Conservation (phyloP, 148 eudicot genomes). For the Pouteria glomerata region DNA sequence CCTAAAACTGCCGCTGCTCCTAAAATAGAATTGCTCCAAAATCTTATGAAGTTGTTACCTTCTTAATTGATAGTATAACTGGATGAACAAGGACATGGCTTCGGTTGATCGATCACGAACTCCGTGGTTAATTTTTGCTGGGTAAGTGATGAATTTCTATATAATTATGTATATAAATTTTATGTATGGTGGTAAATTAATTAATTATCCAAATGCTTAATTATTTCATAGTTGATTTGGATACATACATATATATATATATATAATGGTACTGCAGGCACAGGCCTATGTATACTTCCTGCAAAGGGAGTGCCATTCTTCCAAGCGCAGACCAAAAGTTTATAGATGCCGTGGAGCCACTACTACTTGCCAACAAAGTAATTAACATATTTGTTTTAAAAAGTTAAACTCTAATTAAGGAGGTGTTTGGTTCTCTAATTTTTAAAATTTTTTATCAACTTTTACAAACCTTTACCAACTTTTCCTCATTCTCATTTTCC, state of each 20-base stretch:
- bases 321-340: slow-evolving; percentile 38
- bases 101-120: slow-evolving; percentile 67
- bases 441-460: too few relatives aligned
- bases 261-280: slow-evolving; percentile 54
- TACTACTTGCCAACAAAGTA: slow-evolving; percentile 64
- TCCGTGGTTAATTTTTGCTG: slow-evolving; percentile 78
- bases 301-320: slow-evolving; percentile 8
- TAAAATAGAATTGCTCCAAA: too few relatives aligned
- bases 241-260: too few relatives aligned
- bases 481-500: too few relatives aligned
- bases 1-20: too few relatives aligned
- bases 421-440: too few relatives aligned
- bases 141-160: slow-evolving; percentile 26
- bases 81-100: slow-evolving; percentile 81
- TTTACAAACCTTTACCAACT: too few relatives aligned
- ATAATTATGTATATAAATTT: background rate
- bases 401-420: too few relatives aligned
- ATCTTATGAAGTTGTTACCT: too few relatives aligned
- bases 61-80: slow-evolving; percentile 51
- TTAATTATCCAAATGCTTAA: too few relatives aligned
- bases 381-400: too few relatives aligned
- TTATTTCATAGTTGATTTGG: too few relatives aligned
- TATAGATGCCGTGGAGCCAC: slow-evolving; percentile 63
- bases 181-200: background rate
- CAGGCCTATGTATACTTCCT: slow-evolving; percentile 75